Conservation (phyloP, 2,329 filamentous ascomycete species). For the Pyricularia sp. region DNA sequence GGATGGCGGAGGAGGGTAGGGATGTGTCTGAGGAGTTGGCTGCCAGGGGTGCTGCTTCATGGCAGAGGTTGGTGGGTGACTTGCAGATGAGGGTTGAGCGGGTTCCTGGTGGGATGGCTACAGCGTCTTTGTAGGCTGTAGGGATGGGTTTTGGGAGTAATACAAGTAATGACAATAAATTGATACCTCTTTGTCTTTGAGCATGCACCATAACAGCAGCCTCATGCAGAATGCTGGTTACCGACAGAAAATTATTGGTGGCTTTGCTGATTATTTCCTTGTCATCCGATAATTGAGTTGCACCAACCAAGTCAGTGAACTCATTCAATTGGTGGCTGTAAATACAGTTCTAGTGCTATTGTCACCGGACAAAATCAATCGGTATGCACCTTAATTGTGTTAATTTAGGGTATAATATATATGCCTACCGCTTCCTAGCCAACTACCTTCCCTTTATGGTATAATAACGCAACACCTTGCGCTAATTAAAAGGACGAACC, state of each 20-base stretch:
- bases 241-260: no score
- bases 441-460: neutral
- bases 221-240: no score
- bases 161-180: neutral
- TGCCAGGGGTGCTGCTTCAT: constrained; percentile 32
- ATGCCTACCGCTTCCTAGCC: neutral
- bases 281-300: no score
- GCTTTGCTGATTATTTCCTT: no score
- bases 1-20: constrained; percentile 28
- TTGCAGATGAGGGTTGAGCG: neutral
- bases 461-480: neutral
- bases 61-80: constrained; percentile 22
- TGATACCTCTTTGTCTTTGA: neutral
- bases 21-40: constrained; percentile 38
- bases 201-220: no score
- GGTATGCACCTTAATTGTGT: neutral
- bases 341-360: no score
- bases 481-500: neutral
- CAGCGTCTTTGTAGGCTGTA: neutral
- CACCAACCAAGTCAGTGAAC: no score
- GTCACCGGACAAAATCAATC: no score
- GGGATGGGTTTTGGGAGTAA: neutral
- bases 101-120: neutral
- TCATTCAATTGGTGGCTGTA: no score
- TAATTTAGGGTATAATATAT: neutral